These are phyloP conservation scores for Papiliotrema flavescens DNA, from an alignment of 1,284 basidiomycete genomes.

Conservation along the genomic window DNA sequence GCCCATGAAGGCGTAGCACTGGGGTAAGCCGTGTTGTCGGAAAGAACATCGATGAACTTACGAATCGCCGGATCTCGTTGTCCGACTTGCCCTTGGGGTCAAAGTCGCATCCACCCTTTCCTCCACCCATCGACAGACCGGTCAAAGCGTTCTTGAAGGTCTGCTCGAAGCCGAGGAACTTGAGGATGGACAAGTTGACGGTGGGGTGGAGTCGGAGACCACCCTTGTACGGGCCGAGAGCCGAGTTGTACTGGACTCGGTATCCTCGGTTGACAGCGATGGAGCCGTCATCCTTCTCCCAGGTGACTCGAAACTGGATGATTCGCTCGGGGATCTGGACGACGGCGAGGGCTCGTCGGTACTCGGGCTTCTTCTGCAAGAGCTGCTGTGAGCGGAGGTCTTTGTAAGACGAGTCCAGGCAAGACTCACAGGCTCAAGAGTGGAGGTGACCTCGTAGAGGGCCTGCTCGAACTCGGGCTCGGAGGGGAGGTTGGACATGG, in stretches of 20 bases:
- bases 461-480: conserved; percentile 63
- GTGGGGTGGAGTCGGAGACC: conserved; percentile 75
- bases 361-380: conserved; percentile 65
- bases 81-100: conserved; percentile 80
- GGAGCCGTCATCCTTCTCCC: conserved; percentile 69
- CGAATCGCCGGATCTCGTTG: conserved; percentile 69
- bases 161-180: conserved; percentile 77
- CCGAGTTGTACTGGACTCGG: conserved; percentile 79
- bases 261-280: conserved; percentile 72
- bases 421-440: conserved; percentile 54
- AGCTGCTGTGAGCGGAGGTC: conserved; percentile 45
- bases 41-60: conserved; percentile 25
- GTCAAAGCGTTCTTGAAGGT: conserved; percentile 82
- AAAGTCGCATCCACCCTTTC: conserved; percentile 67
- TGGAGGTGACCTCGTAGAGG: conserved; percentile 62
- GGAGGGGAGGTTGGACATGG: conserved; percentile 49
- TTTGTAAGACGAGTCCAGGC: not conserved
- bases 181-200: conserved; percentile 79
- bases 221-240: conserved; percentile 78
- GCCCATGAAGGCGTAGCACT: conserved; percentile 62
- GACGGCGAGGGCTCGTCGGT: conserved; percentile 67
- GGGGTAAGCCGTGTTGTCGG: not conserved
- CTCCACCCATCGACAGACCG: conserved; percentile 71
- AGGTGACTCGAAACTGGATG: conserved; percentile 73
- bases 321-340: conserved; percentile 69